Percentiles rank a stretch among this genome's conserved stretches.
phyloP scores from a whole-genome alignment of 768 basidiomycete genomes.

The Ramaria sp. region DNA sequence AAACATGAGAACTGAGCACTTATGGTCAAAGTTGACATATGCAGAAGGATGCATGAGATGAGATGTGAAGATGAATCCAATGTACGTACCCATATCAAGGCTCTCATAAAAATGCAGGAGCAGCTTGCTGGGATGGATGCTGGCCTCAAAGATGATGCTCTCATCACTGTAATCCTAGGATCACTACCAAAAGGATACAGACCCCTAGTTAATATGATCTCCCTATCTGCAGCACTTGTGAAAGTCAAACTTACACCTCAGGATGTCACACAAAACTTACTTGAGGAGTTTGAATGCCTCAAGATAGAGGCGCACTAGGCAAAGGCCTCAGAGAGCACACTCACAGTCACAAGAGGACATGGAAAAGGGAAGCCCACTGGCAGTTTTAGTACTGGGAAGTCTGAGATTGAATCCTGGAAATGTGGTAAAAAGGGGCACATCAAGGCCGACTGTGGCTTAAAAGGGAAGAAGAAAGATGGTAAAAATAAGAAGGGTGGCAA shows the following conservation, averaged over 20 bases:
- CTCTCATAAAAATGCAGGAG: conserved; percentile 20
- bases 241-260: neutral
- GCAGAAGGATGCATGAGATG: conserved; percentile 17
- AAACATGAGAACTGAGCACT: conserved; percentile 20
- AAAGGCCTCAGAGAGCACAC: neutral
- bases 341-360: neutral
- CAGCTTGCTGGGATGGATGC: conserved; percentile 25
- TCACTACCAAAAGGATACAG: conserved; percentile 27
- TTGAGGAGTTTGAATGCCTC: conserved; percentile 2
- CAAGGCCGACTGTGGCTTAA: conserved; percentile 11
- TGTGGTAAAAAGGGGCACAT: conserved; percentile 13
- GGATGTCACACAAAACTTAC: neutral
- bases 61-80: conserved; percentile 23
- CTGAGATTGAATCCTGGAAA: conserved; percentile 11
- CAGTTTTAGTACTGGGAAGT: neutral
- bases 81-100: conserved; percentile 22
- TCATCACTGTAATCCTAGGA: conserved; percentile 23
- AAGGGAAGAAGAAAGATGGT: conserved; percentile 11
- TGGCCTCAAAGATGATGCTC: conserved; percentile 20
- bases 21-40: conserved; percentile 22
- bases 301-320: neutral
- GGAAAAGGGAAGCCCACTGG: neutral
- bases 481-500: neutral
- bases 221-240: neutral
- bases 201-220: conserved; percentile 21